A percentile compares a stretch with the other conserved stretches of the same genome.
Conservation (phyloP, 148 eudicot genomes). For the Polygonum aviculare region DNA sequence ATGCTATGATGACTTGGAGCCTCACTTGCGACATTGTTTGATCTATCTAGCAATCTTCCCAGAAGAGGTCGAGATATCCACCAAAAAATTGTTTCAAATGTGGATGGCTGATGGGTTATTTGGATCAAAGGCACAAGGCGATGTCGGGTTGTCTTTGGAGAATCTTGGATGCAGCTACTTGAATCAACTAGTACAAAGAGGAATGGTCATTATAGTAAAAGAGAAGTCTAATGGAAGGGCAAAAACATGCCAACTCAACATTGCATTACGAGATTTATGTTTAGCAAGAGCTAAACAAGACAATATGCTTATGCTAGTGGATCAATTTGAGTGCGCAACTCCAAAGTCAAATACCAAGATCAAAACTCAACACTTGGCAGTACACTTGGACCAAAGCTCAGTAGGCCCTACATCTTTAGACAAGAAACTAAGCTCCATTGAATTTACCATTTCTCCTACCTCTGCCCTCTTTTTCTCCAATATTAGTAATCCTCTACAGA, state of each 20-base stretch:
- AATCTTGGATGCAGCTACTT: neutral
- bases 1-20: neutral
- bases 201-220: neutral
- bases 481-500: neutral
- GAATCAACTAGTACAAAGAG: neutral
- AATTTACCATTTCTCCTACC: neutral
- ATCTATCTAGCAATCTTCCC: neutral
- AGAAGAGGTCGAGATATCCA: neutral
- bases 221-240: neutral
- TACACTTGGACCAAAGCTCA: neutral
- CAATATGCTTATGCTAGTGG: neutral
- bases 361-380: neutral
- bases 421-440: neutral
- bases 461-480: neutral
- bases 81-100: neutral
- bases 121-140: neutral
- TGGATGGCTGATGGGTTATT: constrained; percentile 3
- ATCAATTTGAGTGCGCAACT: too few species aligned
- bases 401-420: neutral
- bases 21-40: neutral
- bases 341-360: too few species aligned
- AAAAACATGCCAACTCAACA: neutral
- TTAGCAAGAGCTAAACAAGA: neutral
- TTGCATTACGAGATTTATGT: neutral
- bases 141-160: neutral